These are phyloP conservation scores for Aureobasidium mangrovei DNA, from an alignment of 2,329 filamentous ascomycete species.

Conservation along the genomic window DNA sequence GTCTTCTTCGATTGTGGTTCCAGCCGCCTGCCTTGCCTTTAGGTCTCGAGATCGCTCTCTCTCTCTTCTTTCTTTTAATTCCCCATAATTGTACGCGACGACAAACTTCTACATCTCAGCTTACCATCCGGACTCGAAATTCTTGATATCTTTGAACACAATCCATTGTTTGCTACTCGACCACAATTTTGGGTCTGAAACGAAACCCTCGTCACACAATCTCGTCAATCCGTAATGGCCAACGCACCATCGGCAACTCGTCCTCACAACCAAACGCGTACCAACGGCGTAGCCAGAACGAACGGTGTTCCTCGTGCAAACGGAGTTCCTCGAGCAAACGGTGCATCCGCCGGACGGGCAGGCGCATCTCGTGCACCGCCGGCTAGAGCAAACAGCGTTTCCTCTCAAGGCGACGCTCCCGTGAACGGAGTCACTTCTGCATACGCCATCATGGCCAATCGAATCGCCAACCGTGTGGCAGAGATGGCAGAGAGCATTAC, in stretches of 20 bases:
- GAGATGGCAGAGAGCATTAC: slow-evolving; percentile 47
- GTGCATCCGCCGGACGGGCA: slow-evolving; percentile 2
- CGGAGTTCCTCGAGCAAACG: slow-evolving; percentile 14
- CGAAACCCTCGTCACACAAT: background rate
- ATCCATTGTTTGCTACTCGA: background rate
- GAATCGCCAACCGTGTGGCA: slow-evolving; percentile 43
- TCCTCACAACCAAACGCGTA: slow-evolving; percentile 11
- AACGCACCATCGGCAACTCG: slow-evolving; percentile 9
- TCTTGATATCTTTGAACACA: background rate
- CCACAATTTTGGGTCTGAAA: background rate
- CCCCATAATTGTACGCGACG: background rate
- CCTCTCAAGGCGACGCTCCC: slow-evolving; percentile 25
- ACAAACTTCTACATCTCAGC: background rate
- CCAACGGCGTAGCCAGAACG: slow-evolving; percentile 10
- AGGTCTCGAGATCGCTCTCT: slow-evolving; percentile 8
- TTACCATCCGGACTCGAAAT: background rate
- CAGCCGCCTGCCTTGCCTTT: slow-evolving; percentile 9
- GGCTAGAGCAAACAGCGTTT: slow-evolving; percentile 22
- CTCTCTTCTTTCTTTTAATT: background rate
- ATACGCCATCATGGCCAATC: slow-evolving; percentile 43
- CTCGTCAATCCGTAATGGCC: slow-evolving; percentile 3
- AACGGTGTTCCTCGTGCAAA: slow-evolving; percentile 12
- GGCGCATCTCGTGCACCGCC: slow-evolving; percentile 15
- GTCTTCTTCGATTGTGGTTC: slow-evolving; percentile 1
- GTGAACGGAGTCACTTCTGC: slow-evolving; percentile 31